Conservation (phyloP, 2,329 filamentous ascomycete genomes). For the Beauveria bassiana region DNA sequence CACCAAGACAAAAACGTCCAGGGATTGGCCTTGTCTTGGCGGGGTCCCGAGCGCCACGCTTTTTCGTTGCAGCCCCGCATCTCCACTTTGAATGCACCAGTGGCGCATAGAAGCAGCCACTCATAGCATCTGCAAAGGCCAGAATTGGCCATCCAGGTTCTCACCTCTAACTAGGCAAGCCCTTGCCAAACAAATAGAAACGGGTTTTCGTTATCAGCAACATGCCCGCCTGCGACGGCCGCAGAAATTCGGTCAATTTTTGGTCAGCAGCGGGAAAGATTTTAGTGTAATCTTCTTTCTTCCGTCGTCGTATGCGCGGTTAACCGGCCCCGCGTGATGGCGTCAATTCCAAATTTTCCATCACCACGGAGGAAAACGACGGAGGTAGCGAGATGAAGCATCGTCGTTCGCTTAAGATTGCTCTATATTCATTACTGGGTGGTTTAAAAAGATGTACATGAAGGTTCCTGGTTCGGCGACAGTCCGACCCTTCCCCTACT, state of each 20-base stretch:
- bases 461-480: no score
- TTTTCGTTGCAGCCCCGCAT: background rate
- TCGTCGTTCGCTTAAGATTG: no score
- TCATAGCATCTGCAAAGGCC: background rate
- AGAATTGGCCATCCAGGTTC: constrained; percentile 12
- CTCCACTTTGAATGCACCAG: background rate
- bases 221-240: background rate
- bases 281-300: no score
- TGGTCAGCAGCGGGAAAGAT: no score
- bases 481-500: no score
- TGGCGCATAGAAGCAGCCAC: constrained; percentile 1
- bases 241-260: background rate
- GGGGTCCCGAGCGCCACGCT: constrained; percentile 1
- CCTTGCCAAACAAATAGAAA: background rate
- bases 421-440: no score
- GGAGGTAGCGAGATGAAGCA: no score
- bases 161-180: background rate
- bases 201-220: no score
- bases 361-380: no score
- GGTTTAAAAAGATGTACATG: no score
- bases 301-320: no score
- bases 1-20: background rate
- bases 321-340: background rate
- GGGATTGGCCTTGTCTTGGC: background rate
- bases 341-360: background rate